Base-by-base conservation (phyloP, 2,329 filamentous ascomycete species). In the Neofusicoccum kwambonambiense region DNA sequence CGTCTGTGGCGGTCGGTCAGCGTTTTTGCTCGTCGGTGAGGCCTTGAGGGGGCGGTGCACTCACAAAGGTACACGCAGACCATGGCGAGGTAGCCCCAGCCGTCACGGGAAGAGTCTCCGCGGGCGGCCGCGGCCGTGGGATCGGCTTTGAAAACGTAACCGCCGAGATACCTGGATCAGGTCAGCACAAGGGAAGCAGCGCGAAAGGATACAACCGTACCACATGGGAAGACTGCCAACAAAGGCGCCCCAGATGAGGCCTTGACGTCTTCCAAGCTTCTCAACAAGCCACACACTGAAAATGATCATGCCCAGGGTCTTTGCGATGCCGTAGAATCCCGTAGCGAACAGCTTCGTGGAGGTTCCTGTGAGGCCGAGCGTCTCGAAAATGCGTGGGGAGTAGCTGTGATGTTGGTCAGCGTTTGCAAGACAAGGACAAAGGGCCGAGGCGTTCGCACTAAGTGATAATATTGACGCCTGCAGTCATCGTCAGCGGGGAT, bases 301-400 rank as follows among this genome's bases (percentile, higher is more conserved):
- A 17, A 77, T 57, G 13, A 57, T 34, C 52, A 57, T 57, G 52
- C 52, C 52, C 4, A 57, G 19, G 0, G 52, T 87, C 75, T 92
- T 92, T 63, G 90, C 85, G 63, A 91, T 83, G 27, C 89, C 89
- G 73, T 91, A 92, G 68, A 92, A 84, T 42, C 90, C 89, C 0
- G 89, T 91, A 4, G 89, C 89, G 73, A 92, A 90, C 19, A 92
- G 84, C 22, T 84, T 86, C 42, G 84, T 82, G 42, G 83, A 75
- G 4, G 83, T 87, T 13, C 81, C 83, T 0, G 71, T 78, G 63
- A 92, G 81, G n/a, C 89, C 89, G 1, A 91, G 80, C 68, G 86
- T 83, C 52, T 79, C 78, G 78, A 92, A 92, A 69, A 92, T 91
- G 62, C 85, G 83, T 0, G 89, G 89, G 0, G 87, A 86, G 69